Evolutionary conservation across 148 eudicot species (phyloP), one percentile per base, ranked within the genome.

Genomic region (Persicaria tinctoria): DNA sequence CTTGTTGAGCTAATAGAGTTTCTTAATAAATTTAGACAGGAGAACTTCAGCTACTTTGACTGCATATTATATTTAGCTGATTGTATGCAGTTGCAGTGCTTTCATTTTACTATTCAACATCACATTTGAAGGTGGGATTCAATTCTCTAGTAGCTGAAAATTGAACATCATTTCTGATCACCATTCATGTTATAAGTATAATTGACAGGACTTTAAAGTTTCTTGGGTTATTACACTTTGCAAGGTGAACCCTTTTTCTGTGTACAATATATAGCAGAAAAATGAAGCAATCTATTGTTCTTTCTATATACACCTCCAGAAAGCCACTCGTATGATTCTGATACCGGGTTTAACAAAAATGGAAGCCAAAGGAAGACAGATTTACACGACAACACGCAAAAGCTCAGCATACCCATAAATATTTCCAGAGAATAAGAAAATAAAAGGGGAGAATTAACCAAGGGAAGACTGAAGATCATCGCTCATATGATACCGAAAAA

Each of bases 1-100:
- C 56, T 53, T 53, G 56, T 14, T 53, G 56, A 14, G n/a, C 63
- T 57, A 27, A 3, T 57, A 57, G 10, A 57, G 20, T 57, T 41
- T 66, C 70, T 66, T 66, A 66, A 41, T 66, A 66, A 66, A 38
- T 66, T 13, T 14, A 66, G 68, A 13, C 68, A 60, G 68, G 41
- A 60, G 32, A 23, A 60, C 68, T 60, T 20, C 27, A 8, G 68
- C 44, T 27, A 13, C 12, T 27, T 13, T 60, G 68, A 27, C 14
- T 38, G 64, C 70, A 4, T 41, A 18, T 41, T 14, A 4, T 13
- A 11, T 66, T 41, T 38, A 66, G 18, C 48, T 44, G 70, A 41
- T 44, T 66, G 47, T 66, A 63, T 63, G 16, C 46, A 3, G 38
- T 6, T 2, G 32, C 64, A 57, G 32, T 57, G 27, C 32, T 57